Evolutionary conservation across 106 monocot species (phyloP), one percentile per base, ranked within the genome.

Genomic region (Ottelia alismoides): DNA sequence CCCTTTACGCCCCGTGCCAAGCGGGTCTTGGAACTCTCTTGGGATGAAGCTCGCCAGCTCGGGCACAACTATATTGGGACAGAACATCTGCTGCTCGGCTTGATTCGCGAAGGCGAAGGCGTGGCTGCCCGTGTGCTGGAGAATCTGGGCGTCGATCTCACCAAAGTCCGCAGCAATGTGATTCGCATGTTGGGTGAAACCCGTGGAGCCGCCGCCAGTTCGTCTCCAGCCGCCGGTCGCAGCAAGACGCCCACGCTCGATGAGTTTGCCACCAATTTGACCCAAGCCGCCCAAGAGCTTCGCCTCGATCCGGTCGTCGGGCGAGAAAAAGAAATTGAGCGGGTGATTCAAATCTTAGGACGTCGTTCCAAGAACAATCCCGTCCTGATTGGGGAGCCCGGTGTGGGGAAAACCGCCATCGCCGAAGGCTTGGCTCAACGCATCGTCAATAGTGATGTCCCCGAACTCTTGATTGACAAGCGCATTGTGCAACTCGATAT

Each of bases 381-480:
- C 19, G 44, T 40, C 26, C 43, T 70, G 27, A 55, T 55, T 9
- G n/a, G n/a, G n/a, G n/a, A n/a, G n/a, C n/a, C n/a, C n/a, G n/a
- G n/a, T n/a, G n/a, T n/a, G n/a, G n/a, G 55, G 55, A 16, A 78
- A 60, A 84, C 84, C 0, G 59, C 59, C 25, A 59, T 59, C 14
- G 59, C 59, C 1, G 59, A 59, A 59, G 59, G 59, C 11, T 45
- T 59, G 25, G 59, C 59, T 19, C 59, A 59, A 45, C 59, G 59
- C 44, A 59, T 59, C 27, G 44, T 30, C 22, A 55, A 20, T 29
- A 30, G 54, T 28, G 54, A 55, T 29, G 54, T 55, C 20, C 54
- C 54, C 22, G 59, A 46, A 45, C 72, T 72, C 65, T 64, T 84
- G 1, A 30, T 25, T 11, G 75, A 78, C 27, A 75, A 75, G 25